These are phyloP conservation scores for Guadua angustifolia DNA, from an alignment of 176 grass and related monocot species.

Conservation along the genomic window DNA sequence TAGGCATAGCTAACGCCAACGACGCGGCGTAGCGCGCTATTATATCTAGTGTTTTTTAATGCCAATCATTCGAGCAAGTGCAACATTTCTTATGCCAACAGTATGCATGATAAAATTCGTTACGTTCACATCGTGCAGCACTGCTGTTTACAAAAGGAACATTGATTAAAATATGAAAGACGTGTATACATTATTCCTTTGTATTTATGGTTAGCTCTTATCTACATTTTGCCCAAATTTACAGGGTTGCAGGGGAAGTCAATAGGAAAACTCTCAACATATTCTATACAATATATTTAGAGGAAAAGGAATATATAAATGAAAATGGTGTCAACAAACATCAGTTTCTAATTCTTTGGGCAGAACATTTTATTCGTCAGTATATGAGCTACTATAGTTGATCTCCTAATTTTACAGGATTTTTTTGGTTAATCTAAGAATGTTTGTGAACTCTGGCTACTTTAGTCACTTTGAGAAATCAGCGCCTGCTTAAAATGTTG, in stretches of 20 bases:
- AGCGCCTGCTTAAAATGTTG: slow-evolving; percentile 2
- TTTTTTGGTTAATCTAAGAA: neutral
- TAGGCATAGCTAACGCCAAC: too few relatives aligned
- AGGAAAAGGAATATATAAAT: neutral
- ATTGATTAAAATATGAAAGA: too few relatives aligned
- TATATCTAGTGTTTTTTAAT: neutral
- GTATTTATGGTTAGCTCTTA: neutral
- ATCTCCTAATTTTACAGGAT: too few relatives aligned
- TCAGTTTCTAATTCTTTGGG: neutral
- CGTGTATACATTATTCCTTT: neutral
- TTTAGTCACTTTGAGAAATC: slow-evolving; percentile 9
- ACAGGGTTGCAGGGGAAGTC: neutral
- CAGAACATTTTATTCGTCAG: too few relatives aligned
- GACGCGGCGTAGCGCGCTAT: too few relatives aligned
- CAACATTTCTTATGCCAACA: too few relatives aligned
- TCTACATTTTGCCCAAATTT: neutral
- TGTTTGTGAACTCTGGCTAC: neutral
- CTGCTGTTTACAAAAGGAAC: too few relatives aligned
- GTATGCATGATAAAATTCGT: too few relatives aligned
- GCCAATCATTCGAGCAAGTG: too few relatives aligned
- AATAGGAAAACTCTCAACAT: neutral
- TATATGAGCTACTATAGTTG: too few relatives aligned
- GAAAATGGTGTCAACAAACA: neutral
- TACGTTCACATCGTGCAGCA: too few relatives aligned
- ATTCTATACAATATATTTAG: neutral